Evolutionary conservation across 2,329 filamentous ascomycete species (phyloP).

Genomic region (Botrytis deweyae): DNA sequence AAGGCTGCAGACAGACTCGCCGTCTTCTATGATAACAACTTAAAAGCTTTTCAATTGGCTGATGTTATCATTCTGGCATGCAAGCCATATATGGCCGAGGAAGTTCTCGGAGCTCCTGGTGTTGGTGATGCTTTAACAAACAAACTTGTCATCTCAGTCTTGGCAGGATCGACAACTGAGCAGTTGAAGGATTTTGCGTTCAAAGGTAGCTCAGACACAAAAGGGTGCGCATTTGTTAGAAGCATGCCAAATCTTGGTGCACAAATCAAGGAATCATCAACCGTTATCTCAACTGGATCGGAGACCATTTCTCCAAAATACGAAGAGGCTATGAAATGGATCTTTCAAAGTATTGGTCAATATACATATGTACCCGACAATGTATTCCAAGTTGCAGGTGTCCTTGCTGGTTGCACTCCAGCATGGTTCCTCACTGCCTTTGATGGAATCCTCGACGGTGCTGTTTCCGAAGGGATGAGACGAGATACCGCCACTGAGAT

Average conservation of each 20-base stretch:
- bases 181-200: constrained; percentile 13
- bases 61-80: constrained; percentile 18
- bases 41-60: constrained; percentile 15
- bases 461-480: constrained; percentile 19
- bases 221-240: constrained; percentile 10
- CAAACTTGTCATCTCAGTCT: constrained; percentile 22
- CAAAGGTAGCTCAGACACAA: neutral
- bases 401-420: constrained; percentile 20
- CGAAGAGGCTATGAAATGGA: constrained; percentile 13
- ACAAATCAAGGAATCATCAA: constrained; percentile 20
- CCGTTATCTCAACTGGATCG: constrained; percentile 16
- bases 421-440: constrained; percentile 20
- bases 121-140: constrained; percentile 19
- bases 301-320: constrained; percentile 9
- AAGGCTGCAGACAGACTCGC: constrained; percentile 11
- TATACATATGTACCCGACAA: constrained; percentile 18
- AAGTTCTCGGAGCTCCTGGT: constrained; percentile 15
- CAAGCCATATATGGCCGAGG: constrained; percentile 22
- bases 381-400: constrained; percentile 15
- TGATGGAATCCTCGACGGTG: constrained; percentile 20
- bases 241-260: constrained; percentile 21
- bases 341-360: constrained; percentile 16
- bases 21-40: constrained; percentile 12
- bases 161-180: constrained; percentile 14
- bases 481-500: constrained; percentile 16